A percentile compares a stretch with the other conserved stretches of the same genome.
Evolutionary conservation across 1,139 yeast genomes (phyloP).

Genomic region (Candida anutae): DNA sequence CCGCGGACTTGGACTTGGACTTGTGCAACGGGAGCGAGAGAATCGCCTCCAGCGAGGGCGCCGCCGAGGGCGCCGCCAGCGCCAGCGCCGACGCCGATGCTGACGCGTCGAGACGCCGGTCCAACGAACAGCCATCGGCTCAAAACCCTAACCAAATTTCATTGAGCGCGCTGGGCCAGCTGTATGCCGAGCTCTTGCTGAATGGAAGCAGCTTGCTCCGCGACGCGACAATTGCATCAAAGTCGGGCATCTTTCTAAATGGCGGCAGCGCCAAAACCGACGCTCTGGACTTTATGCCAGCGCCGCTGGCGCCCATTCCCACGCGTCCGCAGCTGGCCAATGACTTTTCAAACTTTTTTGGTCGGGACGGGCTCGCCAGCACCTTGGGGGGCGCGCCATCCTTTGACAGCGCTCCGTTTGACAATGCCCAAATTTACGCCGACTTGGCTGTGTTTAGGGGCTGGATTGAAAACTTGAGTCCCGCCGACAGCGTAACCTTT

Average conservation of each 20-base stretch:
- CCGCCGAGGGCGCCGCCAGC: neutral
- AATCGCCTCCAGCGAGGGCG: conserved; percentile 1
- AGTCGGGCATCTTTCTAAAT: neutral
- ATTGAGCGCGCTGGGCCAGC: too few species aligned
- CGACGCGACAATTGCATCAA: conserved; percentile 1
- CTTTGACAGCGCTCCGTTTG: too few species aligned
- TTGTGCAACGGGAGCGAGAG: conserved; percentile 17
- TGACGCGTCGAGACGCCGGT: too few species aligned
- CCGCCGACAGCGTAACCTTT: conserved; percentile 50
- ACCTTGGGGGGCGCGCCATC: conserved; percentile 8
- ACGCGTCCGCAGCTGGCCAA: conserved; percentile 39
- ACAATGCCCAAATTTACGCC: too few species aligned
- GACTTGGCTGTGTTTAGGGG: conserved; percentile 45
- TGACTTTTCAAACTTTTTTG: conserved; percentile 28
- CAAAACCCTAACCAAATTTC: conserved; percentile 6
- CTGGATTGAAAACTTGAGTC: conserved; percentile 53
- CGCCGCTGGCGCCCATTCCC: conserved; percentile 23
- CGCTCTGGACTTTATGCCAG: conserved; percentile 10
- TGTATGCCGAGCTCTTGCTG: too few species aligned
- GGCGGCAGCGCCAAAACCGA: too few species aligned
- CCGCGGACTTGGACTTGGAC: conserved; percentile 42
- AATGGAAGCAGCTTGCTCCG: conserved; percentile 8
- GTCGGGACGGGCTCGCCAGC: conserved; percentile 5
- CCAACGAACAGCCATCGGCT: conserved; percentile 5
- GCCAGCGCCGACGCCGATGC: neutral